Base-by-base conservation (phyloP, 2,329 filamentous ascomycete genomes). In the Penicillium concentricum region DNA sequence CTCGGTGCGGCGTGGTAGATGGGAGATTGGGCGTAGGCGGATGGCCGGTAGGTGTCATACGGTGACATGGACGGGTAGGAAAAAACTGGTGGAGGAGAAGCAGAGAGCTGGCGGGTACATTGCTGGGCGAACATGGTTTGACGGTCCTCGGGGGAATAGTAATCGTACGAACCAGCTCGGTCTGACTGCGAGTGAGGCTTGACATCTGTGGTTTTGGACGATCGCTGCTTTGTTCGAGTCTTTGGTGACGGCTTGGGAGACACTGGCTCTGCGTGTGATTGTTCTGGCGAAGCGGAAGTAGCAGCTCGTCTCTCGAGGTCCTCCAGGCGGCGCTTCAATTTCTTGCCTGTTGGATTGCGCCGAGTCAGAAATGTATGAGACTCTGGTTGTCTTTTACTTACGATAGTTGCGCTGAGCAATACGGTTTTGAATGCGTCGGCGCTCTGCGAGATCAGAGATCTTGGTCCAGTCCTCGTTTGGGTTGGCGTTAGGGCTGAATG, bases 381-480 rank as follows among this genome's bases (percentile, higher is more conserved):
- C 1, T 5, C n/a, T 5, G 15, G 28, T 37, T 6, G 18, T 28
- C 16, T 5, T 15, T 24, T n/a, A 83, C 87, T 74, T 82, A 96
- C 92, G 92, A 80, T 97, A 97, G 81, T 96, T 96, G 70, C 92
- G 88, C 79, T 97, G 93, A 66, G 93, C 93, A 82, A 97, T 97
- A 67, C 93, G 87, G 80, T 97, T 97, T 79, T 97, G 92, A 79
- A 97, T 96, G 72, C 92, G 86, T 69, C 92, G 84, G 71, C 94
- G 87, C 79, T 97, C 93, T 50, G 92, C 93, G 58, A 97, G 87
- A 76, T 97, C 93, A 56, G 93, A 96, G 74, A 97, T 96, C 85
- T 97, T 96, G 72, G 93, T 97, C 93, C 93, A 97, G 80, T 97
- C 93, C 79, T 97, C 93, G 72, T 97, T 92, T 54, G 93, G 90